A percentile compares a stretch with the other conserved stretches of the same genome.
phyloP scores from a whole-genome alignment of 2,329 filamentous ascomycete species.

The Tolypocladium tundrense region DNA sequence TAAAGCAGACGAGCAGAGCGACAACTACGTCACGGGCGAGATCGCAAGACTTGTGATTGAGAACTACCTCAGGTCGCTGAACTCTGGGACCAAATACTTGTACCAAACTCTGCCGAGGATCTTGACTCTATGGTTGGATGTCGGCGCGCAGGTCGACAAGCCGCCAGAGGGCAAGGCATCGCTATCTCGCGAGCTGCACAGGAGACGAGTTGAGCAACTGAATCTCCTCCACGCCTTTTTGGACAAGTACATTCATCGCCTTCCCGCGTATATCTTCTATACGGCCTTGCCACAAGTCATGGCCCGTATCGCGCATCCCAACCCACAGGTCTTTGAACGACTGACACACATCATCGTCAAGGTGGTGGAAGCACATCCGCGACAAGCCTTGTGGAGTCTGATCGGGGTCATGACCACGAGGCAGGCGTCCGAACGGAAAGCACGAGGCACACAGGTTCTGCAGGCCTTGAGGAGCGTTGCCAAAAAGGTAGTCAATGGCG shows the following conservation, averaged over 20 bases:
- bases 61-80: conserved; percentile 80
- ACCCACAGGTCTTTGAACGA: conserved; percentile 64
- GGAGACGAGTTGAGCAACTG: conserved; percentile 54
- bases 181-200: conserved; percentile 39
- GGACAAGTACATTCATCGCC: conserved; percentile 63
- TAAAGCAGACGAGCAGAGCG: conserved; percentile 64
- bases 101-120: conserved; percentile 90
- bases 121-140: conserved; percentile 87
- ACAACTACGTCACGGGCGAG: conserved; percentile 70
- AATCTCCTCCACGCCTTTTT: conserved; percentile 63
- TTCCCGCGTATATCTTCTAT: conserved; percentile 72
- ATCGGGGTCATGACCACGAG: conserved; percentile 78
- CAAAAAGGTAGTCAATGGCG: conserved; percentile 40
- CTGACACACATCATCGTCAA: conserved; percentile 73
- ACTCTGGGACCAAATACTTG: conserved; percentile 87
- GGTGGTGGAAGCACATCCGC: conserved; percentile 78
- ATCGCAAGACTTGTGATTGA: conserved; percentile 82
- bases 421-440: conserved; percentile 54
- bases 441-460: conserved; percentile 42
- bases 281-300: conserved; percentile 84
- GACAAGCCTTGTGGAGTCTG: conserved; percentile 84
- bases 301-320: conserved; percentile 85
- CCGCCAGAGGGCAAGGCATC: conserved; percentile 44
- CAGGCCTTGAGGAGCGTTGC: conserved; percentile 34
- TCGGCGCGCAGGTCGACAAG: conserved; percentile 66